A percentile compares a stretch with the other conserved stretches of the same genome.
phyloP scores from a whole-genome alignment of 257 asterid genomes.

The Nicotiana tabacum region DNA sequence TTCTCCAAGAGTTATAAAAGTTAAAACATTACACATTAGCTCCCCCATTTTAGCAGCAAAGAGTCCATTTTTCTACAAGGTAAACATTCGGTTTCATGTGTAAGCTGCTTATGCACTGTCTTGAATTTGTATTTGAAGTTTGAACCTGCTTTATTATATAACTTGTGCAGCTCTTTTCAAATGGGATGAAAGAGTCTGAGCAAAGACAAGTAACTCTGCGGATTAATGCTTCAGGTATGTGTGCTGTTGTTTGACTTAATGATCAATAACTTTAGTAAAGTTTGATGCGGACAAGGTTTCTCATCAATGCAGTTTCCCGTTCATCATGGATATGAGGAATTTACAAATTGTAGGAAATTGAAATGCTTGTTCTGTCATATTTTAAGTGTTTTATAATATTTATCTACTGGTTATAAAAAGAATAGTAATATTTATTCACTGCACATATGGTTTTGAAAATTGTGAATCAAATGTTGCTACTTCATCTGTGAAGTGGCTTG shows the following conservation, averaged over 20 bases:
- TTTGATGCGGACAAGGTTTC: background rate
- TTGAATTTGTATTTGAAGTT: background rate
- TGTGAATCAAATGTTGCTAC: background rate
- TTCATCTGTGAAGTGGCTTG: background rate
- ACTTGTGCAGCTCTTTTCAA: constrained; percentile 22
- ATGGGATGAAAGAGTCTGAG: constrained; percentile 26
- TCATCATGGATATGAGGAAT: background rate
- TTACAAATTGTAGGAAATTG: background rate
- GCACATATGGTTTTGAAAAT: background rate
- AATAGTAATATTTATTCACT: background rate
- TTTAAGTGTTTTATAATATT: background rate
- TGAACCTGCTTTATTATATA: background rate
- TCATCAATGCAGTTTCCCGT: background rate
- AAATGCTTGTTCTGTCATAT: background rate
- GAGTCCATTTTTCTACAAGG: constrained; percentile 34
- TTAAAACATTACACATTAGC: constrained; percentile 29
- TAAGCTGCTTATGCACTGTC: background rate
- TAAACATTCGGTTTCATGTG: background rate
- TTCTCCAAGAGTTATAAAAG: constrained; percentile 20
- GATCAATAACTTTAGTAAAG: background rate
- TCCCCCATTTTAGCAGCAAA: constrained; percentile 37
- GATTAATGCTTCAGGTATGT: constrained; percentile 20
- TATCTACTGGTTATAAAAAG: background rate
- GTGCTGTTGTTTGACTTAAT: background rate
- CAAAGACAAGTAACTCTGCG: constrained; percentile 24